These are phyloP conservation scores for Ordospora colligata DNA, from an alignment of 371 early-diverging fungal species.

Conservation along the genomic window DNA sequence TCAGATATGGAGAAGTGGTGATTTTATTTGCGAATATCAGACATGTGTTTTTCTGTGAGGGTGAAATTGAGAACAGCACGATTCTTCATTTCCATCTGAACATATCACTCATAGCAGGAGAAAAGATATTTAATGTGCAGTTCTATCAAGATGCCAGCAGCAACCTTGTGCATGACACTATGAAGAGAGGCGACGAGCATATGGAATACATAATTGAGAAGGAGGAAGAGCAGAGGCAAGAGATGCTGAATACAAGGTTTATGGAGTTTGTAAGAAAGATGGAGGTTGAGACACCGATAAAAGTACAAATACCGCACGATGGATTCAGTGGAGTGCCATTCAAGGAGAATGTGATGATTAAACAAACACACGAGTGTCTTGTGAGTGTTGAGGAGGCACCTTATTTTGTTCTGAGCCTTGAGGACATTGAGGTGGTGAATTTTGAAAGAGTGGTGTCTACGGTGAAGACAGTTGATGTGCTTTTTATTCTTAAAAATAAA, in stretches of 20 bases:
- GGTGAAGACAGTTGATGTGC: slow-evolving; percentile 94
- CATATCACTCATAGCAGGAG: slow-evolving; percentile 86
- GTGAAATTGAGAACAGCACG: slow-evolving; percentile 83
- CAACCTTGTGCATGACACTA: slow-evolving; percentile 86
- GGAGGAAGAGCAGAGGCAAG: slow-evolving; percentile 84
- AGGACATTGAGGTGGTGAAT: slow-evolving; percentile 89
- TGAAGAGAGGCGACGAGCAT: slow-evolving; percentile 75
- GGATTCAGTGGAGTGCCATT: slow-evolving; percentile 88
- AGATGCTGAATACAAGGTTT: slow-evolving; percentile 84
- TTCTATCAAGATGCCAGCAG: slow-evolving; percentile 92
- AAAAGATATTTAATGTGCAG: slow-evolving; percentile 89
- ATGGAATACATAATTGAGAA: slow-evolving; percentile 90
- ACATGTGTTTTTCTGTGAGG: slow-evolving; percentile 92
- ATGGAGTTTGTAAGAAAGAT: slow-evolving; percentile 80
- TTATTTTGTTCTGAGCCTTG: slow-evolving; percentile 77
- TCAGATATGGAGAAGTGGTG: slow-evolving; percentile 63
- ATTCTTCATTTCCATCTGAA: slow-evolving; percentile 86
- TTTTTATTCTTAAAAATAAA: slow-evolving; percentile 84
- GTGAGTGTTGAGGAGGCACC: slow-evolving; percentile 92
- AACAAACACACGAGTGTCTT: slow-evolving; percentile 88
- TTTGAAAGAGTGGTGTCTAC: slow-evolving; percentile 93
- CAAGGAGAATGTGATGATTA: slow-evolving; percentile 79
- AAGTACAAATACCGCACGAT: slow-evolving; percentile 82
- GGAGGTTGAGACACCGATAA: slow-evolving; percentile 67
- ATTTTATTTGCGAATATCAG: slow-evolving; percentile 90